Conservation (phyloP, 441 rosid species). For the Bruguiera hainesii region DNA sequence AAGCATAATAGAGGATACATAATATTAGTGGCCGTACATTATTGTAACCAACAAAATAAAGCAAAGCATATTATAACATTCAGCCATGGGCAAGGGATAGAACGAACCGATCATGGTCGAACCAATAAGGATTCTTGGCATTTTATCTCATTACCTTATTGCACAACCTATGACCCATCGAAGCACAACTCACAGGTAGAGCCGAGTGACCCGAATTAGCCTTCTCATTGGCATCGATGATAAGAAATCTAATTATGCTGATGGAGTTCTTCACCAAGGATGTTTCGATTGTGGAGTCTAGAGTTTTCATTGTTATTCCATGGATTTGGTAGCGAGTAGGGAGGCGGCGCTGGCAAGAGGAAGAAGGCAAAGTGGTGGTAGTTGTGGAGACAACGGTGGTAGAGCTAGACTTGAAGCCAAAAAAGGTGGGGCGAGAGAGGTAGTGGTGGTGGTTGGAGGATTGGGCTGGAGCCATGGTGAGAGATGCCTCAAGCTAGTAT, state of each 20-base stretch:
- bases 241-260: constrained; percentile 82
- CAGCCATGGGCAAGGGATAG: constrained; percentile 98
- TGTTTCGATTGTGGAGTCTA: constrained; percentile 30
- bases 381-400: background rate
- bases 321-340: constrained; percentile 25
- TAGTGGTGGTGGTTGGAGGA: constrained; percentile 42
- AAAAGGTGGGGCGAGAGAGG: constrained; percentile 46
- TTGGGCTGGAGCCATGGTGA: constrained; percentile 35
- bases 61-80: constrained; percentile 93
- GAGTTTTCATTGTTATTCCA: constrained; percentile 59
- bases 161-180: constrained; percentile 86
- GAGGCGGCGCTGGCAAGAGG: constrained; percentile 25
- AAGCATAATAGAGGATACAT: too few species aligned
- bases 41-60: constrained; percentile 96
- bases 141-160: constrained; percentile 95
- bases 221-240: constrained; percentile 95
- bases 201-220: constrained; percentile 99
- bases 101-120: constrained; percentile 92
- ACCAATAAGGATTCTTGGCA: constrained; percentile 98
- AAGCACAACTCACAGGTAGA: constrained; percentile 99
- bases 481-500: constrained; percentile 59
- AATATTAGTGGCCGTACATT: constrained; percentile 19
- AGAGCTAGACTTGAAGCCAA: constrained; percentile 51
- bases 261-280: constrained; percentile 81
- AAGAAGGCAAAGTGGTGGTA: constrained; percentile 24